Base-by-base conservation (phyloP, 2,329 filamentous ascomycete genomes). In the Colletotrichum phormii region DNA sequence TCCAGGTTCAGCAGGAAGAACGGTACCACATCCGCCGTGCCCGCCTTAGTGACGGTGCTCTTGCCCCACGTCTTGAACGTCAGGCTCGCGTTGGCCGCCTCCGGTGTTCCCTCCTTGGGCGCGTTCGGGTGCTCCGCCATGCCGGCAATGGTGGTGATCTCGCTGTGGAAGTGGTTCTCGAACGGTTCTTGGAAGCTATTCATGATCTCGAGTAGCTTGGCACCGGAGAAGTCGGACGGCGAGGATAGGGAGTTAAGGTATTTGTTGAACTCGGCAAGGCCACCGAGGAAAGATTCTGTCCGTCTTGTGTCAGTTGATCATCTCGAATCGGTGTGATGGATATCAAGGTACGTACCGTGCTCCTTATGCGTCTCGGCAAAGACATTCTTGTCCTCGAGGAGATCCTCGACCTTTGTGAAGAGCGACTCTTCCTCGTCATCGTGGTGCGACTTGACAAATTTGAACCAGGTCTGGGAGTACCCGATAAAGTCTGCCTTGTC, bases 1-100 rank as follows among this genome's bases (percentile, higher is more conserved):
- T 93, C 91, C 26, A 91, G 81, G 77, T 92, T 92, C 75, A 91
- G 80, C 68, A 92, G 78, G 82, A 92, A 91, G 76, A 93, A 92
- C 1, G 90, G 90, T 18, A 92, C 86, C 0, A 90, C 90, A 72
- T 92, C 89, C 22, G 86, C 82, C 49, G 86, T 84, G 33, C 89
- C 89, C 0, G 89, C 89, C 81, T 91, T 91, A 60, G 84, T 88
- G n/a, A 92, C 87, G 2, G 89, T 91, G 78, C 84, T 87, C 84
- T 91, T 91, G 71, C 89, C 89, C 89, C 89, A 91, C 2, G 83
- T 80, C 82, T 89, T 89, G 82, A 92, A 91, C 1, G 86, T 85
- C 7, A 83, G 78, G 3, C 83, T 78, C 0, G 89, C 89, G 1
- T 80, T 80, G 5, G 82, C 83, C 6, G 84, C 85, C 72, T 86